Percentiles rank a stretch among this genome's conserved stretches.
Evolutionary conservation across 495 filamentous ascomycete species (phyloP).

Genomic region (Xylaria intraflava): DNA sequence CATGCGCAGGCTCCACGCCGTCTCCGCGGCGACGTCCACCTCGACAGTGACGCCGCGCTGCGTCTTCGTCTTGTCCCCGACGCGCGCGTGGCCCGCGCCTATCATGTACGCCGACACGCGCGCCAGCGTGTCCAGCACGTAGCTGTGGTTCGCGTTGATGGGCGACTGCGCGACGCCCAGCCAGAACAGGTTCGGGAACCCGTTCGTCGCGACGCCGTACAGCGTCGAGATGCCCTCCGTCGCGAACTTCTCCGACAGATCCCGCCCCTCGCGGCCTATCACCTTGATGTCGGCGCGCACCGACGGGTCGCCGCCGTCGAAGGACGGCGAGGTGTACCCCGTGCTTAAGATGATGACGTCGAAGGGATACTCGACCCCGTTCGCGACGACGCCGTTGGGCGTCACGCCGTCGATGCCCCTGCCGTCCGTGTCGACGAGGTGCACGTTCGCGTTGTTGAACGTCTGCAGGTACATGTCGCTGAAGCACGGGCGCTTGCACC

Average conservation of each 20-base stretch:
- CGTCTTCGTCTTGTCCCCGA: conserved; percentile 17
- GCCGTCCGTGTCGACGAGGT: conserved; percentile 51
- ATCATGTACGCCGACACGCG: conserved; percentile 43
- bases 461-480: conserved; percentile 40
- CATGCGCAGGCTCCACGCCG: conserved; percentile 42
- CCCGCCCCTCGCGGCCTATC: conserved; percentile 32
- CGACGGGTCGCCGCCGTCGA: conserved; percentile 27
- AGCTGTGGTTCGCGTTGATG: conserved; percentile 35
- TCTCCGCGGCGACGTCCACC: conserved; percentile 35
- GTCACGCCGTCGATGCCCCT: conserved; percentile 40
- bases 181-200: conserved; percentile 53
- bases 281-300: conserved; percentile 33
- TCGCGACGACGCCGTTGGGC: conserved; percentile 30
- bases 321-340: conserved; percentile 35
- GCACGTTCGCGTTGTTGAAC: conserved; percentile 40
- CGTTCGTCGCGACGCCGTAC: conserved; percentile 38
- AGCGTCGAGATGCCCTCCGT: conserved; percentile 32
- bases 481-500: conserved; percentile 44
- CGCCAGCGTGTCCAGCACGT: conserved; percentile 33
- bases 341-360: conserved; percentile 47
- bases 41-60: conserved; percentile 30
- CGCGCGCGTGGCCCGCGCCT: conserved; percentile 31
- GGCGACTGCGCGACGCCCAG: conserved; percentile 34
- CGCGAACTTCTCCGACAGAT: conserved; percentile 41
- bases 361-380: conserved; percentile 33